These are phyloP conservation scores for Wickerhamomyces pijperi DNA, from an alignment of 805 yeast genomes.

Conservation along the genomic window DNA sequence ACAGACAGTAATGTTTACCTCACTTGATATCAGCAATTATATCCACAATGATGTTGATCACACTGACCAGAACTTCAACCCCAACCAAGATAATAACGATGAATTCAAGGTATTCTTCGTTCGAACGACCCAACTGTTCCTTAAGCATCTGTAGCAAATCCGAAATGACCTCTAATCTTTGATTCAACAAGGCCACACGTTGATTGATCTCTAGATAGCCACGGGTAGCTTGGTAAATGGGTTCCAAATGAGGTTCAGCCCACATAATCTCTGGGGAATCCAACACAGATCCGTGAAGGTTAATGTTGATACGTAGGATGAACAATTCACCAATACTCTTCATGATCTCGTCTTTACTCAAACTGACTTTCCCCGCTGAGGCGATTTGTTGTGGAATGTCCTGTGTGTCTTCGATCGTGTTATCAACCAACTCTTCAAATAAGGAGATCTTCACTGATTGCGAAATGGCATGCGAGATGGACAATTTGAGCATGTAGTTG, in stretches of 20 bases:
- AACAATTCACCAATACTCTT: constrained; percentile 93
- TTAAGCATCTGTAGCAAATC: constrained; percentile 92
- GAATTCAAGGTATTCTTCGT: constrained; percentile 84
- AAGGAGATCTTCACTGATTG: constrained; percentile 92
- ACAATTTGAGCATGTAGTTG: constrained; percentile 84
- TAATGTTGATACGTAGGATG: constrained; percentile 73
- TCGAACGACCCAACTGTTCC: constrained; percentile 93
- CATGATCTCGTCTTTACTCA: constrained; percentile 93
- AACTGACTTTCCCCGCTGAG: constrained; percentile 84
- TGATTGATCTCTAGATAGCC: constrained; percentile 94
- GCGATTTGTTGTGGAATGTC: constrained; percentile 97
- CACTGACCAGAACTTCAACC: constrained; percentile 82
- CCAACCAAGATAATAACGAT: constrained; percentile 86
- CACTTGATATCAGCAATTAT: constrained; percentile 26
- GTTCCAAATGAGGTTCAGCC: constrained; percentile 97
- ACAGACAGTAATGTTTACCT: too few relatives aligned
- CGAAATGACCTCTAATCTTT: constrained; percentile 84
- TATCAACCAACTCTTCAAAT: constrained; percentile 92
- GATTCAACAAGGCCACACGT: constrained; percentile 80
- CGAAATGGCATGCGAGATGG: constrained; percentile 91
- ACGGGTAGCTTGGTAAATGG: constrained; percentile 93
- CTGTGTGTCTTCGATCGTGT: constrained; percentile 94
- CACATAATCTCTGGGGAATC: constrained; percentile 98
- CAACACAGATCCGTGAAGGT: constrained; percentile 76
- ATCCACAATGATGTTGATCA: constrained; percentile 66